Percentiles rank a stretch among this genome's conserved stretches.
phyloP scores from a whole-genome alignment of 2,329 filamentous ascomycete species.

The Ascomycota sp. region DNA sequence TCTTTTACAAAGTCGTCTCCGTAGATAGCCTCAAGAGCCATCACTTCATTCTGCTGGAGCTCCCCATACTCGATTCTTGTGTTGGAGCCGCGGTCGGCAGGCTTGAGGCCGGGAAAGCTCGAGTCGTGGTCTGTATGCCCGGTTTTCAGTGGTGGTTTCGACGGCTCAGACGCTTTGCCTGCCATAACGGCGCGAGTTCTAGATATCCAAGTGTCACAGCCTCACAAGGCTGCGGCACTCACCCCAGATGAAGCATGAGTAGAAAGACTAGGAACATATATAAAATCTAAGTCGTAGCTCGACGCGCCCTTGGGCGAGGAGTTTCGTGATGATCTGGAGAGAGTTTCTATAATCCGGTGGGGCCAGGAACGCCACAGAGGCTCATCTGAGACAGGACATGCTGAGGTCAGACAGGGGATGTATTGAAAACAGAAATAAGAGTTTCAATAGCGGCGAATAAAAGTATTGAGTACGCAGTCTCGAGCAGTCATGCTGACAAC shows the following conservation, averaged over 20 bases:
- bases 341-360: too few relatives aligned
- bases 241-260: conserved; percentile 26
- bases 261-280: too few relatives aligned
- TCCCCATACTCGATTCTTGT: conserved; percentile 52
- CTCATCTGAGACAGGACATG: not conserved
- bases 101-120: conserved; percentile 30
- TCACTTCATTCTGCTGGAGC: conserved; percentile 71
- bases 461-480: too few relatives aligned
- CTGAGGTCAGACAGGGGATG: not conserved
- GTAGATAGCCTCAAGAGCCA: conserved; percentile 74
- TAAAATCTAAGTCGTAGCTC: too few relatives aligned
- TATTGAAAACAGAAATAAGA: not conserved
- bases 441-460: too few relatives aligned
- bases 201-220: conserved; percentile 28
- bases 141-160: conserved; percentile 25
- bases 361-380: not conserved
- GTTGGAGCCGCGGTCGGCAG: conserved; percentile 18
- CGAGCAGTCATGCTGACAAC: too few relatives aligned
- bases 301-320: too few relatives aligned
- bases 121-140: conserved; percentile 22
- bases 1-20: conserved; percentile 70
- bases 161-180: conserved; percentile 25
- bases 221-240: conserved; percentile 24
- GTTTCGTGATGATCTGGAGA: too few relatives aligned
- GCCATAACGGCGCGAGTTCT: conserved; percentile 24